These are phyloP conservation scores for Paradendryphiella salina DNA, from an alignment of 2,329 filamentous ascomycete genomes.

Conservation along the genomic window DNA sequence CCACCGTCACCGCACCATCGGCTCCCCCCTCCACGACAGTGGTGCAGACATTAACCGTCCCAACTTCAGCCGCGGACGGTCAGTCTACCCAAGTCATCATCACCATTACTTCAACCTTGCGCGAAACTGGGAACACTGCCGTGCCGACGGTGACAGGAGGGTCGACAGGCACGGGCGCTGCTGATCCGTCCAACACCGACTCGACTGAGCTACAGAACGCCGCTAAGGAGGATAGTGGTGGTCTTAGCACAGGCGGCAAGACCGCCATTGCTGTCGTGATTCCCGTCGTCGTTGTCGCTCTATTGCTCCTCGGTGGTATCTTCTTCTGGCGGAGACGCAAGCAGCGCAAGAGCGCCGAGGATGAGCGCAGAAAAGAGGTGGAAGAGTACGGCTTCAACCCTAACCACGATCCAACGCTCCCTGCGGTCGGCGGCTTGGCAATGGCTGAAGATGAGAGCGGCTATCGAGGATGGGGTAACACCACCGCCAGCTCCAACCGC, in stretches of 20 bases:
- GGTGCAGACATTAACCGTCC: slow-evolving; percentile 25
- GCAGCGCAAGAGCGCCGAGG: slow-evolving; percentile 79
- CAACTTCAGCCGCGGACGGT: slow-evolving; percentile 30
- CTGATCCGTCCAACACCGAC: slow-evolving; percentile 15
- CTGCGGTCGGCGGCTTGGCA: slow-evolving; percentile 58
- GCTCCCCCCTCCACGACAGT: slow-evolving; percentile 21
- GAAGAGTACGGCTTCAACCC: slow-evolving; percentile 98
- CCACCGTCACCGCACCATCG: slow-evolving; percentile 30
- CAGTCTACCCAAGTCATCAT: slow-evolving; percentile 26
- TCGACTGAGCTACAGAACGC: slow-evolving; percentile 18
- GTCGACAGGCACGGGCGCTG: slow-evolving; percentile 6
- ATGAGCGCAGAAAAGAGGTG: slow-evolving; percentile 90
- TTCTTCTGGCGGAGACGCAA: slow-evolving; percentile 90
- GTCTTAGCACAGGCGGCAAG: slow-evolving; percentile 65
- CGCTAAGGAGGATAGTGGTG: slow-evolving; percentile 28
- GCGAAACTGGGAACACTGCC: slow-evolving; percentile 10
- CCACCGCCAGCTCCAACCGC: slow-evolving; percentile 67
- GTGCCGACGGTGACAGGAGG: slow-evolving; percentile 9
- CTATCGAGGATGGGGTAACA: slow-evolving; percentile 94
- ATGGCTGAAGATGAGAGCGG: slow-evolving; percentile 77
- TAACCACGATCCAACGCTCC: slow-evolving; percentile 87
- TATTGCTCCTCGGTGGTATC: slow-evolving; percentile 74
- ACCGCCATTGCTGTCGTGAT: slow-evolving; percentile 94
- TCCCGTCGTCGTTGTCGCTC: slow-evolving; percentile 82
- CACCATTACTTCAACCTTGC: slow-evolving; percentile 23